Base-by-base conservation (phyloP, 768 basidiomycete genomes). In the Auricularia sp. region DNA sequence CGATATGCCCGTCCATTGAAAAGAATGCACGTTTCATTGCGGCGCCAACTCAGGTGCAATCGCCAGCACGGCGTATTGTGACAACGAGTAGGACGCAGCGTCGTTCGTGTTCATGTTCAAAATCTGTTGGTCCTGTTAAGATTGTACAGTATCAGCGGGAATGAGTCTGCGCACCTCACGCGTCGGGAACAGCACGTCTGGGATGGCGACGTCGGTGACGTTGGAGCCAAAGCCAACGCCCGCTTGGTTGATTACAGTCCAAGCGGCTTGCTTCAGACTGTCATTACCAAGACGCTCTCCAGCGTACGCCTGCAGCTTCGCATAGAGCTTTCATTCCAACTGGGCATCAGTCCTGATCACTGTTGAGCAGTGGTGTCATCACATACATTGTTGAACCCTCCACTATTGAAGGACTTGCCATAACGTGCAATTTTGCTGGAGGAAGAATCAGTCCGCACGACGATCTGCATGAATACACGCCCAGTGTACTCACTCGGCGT, bases 221-320 rank as follows among this genome's bases (percentile, higher is more conserved):
- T 29, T 59, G 18, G 56, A 59, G 23, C 64, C 14, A 64, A 68
- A 47, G 39, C 51, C 34, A 67, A 70, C 36, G 66, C 66, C 63
- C 67, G 67, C 12, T 14, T 66, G 12, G 39, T 62, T 62, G 7
- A 62, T 62, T 0, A 62, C 61, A 33, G 36, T 62, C 61, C 61
- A 62, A 23, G 61, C 61, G 29, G 61, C 61, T n/a, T 62, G 61
- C 35, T 62, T 62, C 5, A 62, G 61, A 6, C n/a, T n/a, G n/a
- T 62, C 61, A n/a, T 62, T 47, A 10, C 35, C 35, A 11, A 62
- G 61, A 6, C 61, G 61, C 35, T 62, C 21, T 12, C 61, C 61
- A 36, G 61, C 61, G 35, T 62, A 62, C 11, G 61, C 33, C 29
- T 62, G 61, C 16, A 62, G 61, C 61, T 62, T 62, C 11, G 61